These are phyloP conservation scores for Endocalyx cinctus DNA, from an alignment of 2,329 filamentous ascomycete species.

Conservation along the genomic window DNA sequence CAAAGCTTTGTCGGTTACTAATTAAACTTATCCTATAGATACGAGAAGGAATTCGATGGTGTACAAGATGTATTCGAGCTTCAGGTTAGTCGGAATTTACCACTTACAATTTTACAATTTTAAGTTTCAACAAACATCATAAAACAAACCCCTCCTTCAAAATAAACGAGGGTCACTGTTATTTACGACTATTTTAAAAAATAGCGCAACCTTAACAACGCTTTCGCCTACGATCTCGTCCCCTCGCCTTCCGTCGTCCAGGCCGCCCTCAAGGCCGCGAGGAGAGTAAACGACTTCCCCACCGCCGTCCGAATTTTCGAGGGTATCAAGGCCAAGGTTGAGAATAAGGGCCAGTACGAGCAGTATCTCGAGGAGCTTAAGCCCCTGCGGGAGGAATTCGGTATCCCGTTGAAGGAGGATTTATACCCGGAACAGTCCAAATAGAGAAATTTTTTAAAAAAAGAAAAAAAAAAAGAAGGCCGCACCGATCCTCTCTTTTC, in stretches of 20 bases:
- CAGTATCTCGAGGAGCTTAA: conserved; percentile 94
- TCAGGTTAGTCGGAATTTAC: conserved; percentile 76
- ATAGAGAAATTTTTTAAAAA: too few species aligned
- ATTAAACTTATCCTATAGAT: conserved; percentile 54
- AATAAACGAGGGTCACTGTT: too few species aligned
- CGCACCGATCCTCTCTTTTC: too few species aligned
- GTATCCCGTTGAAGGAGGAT: conserved; percentile 85
- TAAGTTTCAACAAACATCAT: too few species aligned
- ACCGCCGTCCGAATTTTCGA: conserved; percentile 98
- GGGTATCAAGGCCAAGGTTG: conserved; percentile 98
- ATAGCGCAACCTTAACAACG: conserved; percentile 76
- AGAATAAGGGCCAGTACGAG: conserved; percentile 96
- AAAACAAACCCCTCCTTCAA: too few species aligned
- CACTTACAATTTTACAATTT: too few species aligned
- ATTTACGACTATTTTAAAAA: conserved; percentile 1
- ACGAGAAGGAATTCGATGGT: conserved; percentile 97
- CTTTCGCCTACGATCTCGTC: conserved; percentile 99
- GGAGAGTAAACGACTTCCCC: conserved; percentile 96
- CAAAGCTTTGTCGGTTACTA: conserved; percentile 30
- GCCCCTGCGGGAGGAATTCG: conserved; percentile 87
- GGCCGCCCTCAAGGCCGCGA: conserved; percentile 87
- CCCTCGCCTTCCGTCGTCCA: conserved; percentile 86
- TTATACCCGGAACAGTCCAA: conserved; percentile 70
- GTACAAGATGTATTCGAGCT: conserved; percentile 99
- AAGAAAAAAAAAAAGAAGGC: conserved; percentile 1